Evolutionary conservation across 768 basidiomycete species (phyloP), one percentile per base, ranked within the genome.

Genomic region (Solioccasus polychromus): DNA sequence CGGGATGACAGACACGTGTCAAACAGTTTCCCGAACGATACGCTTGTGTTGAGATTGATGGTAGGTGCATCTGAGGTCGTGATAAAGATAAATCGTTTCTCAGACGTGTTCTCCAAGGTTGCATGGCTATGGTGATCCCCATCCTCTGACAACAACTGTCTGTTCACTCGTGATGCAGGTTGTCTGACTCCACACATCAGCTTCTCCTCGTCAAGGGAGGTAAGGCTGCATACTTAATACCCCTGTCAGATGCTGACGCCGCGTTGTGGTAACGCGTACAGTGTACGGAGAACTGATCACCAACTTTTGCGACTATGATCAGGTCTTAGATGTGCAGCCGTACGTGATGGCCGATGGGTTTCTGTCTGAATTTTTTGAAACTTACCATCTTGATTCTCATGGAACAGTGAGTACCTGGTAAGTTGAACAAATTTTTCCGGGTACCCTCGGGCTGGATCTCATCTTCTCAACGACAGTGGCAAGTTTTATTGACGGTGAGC

Each of bases 401-500:
- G 15, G n/a, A n/a, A n/a, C 25, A 57, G 56, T 14, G 29, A 54
- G 34, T 58, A 39, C 31, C 35, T 57, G 42, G 56, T 56, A 37
- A 48, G 54, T 43, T 8, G 20, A 11, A n/a, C 11, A 3, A 12
- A 6, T 15, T 31, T n/a, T 18, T 12, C 17, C 22, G n/a, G 36
- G 17, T 26, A 11, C 25, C 15, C 5, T 36, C 7, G 28, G 23
- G 5, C 22, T 24, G 18, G 19, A 3, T 4, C 50, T 44, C 29
- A 26, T 28, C 35, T 8, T 43, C n/a, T 28, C 19, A 8, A n/a
- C 10, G 20, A 29, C 11, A 57, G 56, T 58, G 55, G 56, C 56
- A 58, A 45, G 47, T 50, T 25, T 14, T 57, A 17, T 44, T 57
- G 45, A 57, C 55, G 1, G 56, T 54, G n/a, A 41, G 52, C 15